Evolutionary conservation across 768 basidiomycete species (phyloP).

Genomic region (Tulasnella sp.): DNA sequence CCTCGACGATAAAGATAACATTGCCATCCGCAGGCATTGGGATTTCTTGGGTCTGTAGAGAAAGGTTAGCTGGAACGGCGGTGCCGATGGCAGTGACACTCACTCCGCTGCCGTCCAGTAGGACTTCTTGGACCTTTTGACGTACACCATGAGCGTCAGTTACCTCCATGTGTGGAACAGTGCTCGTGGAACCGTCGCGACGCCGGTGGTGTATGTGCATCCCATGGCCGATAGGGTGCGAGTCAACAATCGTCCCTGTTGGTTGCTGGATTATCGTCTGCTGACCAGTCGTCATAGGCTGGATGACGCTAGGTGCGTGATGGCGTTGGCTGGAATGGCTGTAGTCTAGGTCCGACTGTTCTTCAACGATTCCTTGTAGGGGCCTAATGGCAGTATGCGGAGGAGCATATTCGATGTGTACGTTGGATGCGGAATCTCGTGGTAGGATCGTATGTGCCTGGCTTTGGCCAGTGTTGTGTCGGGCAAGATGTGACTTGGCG

Average conservation of each 20-base stretch:
- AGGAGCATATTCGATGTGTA: constrained; percentile 1
- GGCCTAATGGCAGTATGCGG: background rate
- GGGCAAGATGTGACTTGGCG: background rate
- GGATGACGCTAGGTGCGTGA: background rate
- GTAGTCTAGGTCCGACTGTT: constrained; percentile 10
- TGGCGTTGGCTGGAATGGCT: background rate
- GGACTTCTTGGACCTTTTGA: constrained; percentile 8
- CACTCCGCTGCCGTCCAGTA: constrained; percentile 13
- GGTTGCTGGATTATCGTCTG: background rate
- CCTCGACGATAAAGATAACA: constrained; percentile 17
- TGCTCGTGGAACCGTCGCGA: background rate
- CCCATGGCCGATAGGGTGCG: constrained; percentile 1
- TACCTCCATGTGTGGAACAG: constrained; percentile 4
- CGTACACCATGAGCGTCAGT: constrained; percentile 6
- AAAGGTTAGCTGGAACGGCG: background rate
- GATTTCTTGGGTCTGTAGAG: constrained; percentile 10
- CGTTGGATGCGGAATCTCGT: constrained; percentile 12
- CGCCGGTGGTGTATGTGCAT: constrained; percentile 2
- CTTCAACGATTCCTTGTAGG: constrained; percentile 12
- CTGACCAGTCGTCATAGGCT: background rate
- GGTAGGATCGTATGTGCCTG: constrained; percentile 10
- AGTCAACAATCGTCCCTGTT: background rate
- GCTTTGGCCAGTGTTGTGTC: constrained; percentile 9
- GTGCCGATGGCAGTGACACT: background rate
- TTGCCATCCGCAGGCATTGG: constrained; percentile 18